phyloP scores from a whole-genome alignment of 768 basidiomycete genomes.

The Solioccasus polychromus region DNA sequence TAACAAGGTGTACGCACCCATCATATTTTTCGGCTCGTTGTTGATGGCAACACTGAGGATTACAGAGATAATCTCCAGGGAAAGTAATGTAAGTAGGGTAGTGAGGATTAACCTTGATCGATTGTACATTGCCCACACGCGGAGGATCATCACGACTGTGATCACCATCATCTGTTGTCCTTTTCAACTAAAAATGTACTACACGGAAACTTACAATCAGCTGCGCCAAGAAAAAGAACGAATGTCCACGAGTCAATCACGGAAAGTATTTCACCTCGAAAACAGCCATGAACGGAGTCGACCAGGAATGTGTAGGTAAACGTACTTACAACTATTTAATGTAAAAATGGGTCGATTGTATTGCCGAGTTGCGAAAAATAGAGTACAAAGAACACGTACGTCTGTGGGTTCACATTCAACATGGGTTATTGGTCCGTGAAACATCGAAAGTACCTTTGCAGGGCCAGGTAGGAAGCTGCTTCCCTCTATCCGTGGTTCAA shows the following conservation, averaged over 20 bases:
- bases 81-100: not conserved
- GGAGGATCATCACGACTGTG: not conserved
- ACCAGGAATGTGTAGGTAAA: not conserved
- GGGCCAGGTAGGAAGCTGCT: not conserved
- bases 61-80: not conserved
- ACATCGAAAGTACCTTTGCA: not conserved
- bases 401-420: not conserved
- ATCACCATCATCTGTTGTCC: no score
- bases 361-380: not conserved
- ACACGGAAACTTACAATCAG: not conserved
- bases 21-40: not conserved
- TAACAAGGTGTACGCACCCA: not conserved
- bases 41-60: not conserved
- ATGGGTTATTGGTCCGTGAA: not conserved
- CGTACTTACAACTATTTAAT: not conserved
- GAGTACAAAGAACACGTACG: not conserved
- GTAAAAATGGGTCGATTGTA: not conserved
- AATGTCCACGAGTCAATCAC: not conserved
- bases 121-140: conserved; percentile 1
- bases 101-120: conserved; percentile 1
- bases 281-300: not conserved
- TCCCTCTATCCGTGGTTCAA: not conserved
- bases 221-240: not conserved
- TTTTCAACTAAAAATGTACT: not conserved
- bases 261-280: not conserved